Base-by-base conservation (phyloP, 2,329 filamentous ascomycete species). In the Ascochyta clinopodiicola region DNA sequence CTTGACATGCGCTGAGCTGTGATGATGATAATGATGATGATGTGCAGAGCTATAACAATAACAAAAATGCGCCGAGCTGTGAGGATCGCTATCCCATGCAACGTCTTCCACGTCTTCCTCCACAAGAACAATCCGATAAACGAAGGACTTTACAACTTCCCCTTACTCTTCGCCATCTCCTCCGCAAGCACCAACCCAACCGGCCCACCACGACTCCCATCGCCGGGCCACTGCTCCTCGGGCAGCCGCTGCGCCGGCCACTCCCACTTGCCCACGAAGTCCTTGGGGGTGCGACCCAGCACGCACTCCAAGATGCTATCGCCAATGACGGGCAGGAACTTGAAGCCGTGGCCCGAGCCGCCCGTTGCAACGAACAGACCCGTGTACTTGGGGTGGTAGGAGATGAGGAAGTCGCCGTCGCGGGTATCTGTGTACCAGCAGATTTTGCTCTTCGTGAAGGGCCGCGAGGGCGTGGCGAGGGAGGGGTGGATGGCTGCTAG, bases 251-350 rank as follows among this genome's bases (percentile, higher is more conserved):
- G 71, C 59, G 64, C 58, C 8, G 79, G 79, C 64, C 84, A 82
- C 49, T 79, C 79, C 80, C 86, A 92, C 81, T 88, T 90, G 27
- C 81, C 80, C 34, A 77, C 77, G 63, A 92, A 84, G 47, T 83
- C 82, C 3, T 71, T 70, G 0, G 73, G 73, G 47, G 68, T 77
- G 69, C 60, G 71, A 3, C 56, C 75, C 66, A 69, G 71, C 62
- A 86, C 67, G n/a, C 80, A 78, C 57, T 85, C 80, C 0, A 82
- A 77, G 12, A 87, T 80, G 57, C 77, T 78, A 32, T 81, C 80
- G 1, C 85, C 84, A 60, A 88, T 79, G 3, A 82, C 81, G 0
- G 85, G 85, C 44, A 86, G 64, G 56, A 85, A 87, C 62, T 87
- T 88, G 69, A 87, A 88, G 0, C 78, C 86, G 68, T 88, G 86